Evolutionary conservation across 2,329 filamentous ascomycete genomes (phyloP), one percentile per base, ranked within the genome.

Genomic region (Pseudocercospora pini-densiflorae): DNA sequence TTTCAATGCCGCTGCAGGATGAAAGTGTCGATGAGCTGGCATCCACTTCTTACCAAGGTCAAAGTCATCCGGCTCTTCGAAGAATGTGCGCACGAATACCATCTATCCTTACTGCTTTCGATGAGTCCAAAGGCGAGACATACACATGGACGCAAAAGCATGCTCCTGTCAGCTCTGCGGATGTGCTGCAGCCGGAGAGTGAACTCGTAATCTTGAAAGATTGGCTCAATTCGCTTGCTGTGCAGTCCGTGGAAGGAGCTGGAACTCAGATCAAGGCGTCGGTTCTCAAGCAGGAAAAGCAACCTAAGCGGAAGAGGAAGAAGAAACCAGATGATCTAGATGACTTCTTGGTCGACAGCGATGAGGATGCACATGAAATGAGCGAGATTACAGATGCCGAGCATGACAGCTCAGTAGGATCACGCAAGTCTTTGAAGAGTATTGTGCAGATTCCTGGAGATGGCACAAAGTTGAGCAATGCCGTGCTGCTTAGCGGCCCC

Each of bases 401-500:
- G 2, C 40, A 47, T 16, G 21, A 14, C 1, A 62, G 57, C 40
- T 61, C 58, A 2, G 5, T 23, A 9, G 43, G 53, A 5, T 57
- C n/a, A 33, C 47, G 59, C 16, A 71, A 63, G 53, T 47, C 54
- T 19, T 68, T 64, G 51, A 72, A 66, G 67, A 82, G 82, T 1
- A 75, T 82, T 12, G 75, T 84, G n/a, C 77, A 80, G 64, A 73
- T 77, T 12, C 80, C 78, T 19, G 59, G 65, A 7, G 63, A 68
- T 43, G 70, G 72, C 16, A 53, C 65, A 8, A 87, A 86, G 57
- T 77, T 90, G 33, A 85, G 85, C 59, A 97, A 97, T 78, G 87
- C 90, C 0, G 87, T 97, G n/a, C 82, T 99, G 7, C 84, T 99
- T 33, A 97, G 93, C 74, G 95, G 95, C 0, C 93, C 94, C 2